Conservation (phyloP, 2,329 filamentous ascomycete genomes). For the Fusarium sp. region DNA sequence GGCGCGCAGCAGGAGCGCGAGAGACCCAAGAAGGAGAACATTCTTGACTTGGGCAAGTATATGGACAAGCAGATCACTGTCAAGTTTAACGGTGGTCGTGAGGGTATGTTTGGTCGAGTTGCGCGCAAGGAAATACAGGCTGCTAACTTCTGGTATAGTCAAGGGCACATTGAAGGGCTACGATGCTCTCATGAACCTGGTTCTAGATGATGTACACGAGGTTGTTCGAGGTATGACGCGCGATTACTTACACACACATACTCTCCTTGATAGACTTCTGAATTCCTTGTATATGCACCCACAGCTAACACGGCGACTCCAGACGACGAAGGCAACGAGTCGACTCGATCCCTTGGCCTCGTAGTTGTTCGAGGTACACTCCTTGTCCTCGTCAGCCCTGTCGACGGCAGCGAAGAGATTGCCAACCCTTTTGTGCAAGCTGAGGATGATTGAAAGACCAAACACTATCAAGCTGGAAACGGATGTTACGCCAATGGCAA, state of each 20-base stretch:
- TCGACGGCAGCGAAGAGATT: conserved; percentile 96
- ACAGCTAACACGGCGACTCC: conserved; percentile 11
- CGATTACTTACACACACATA: not conserved
- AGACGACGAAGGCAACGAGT: conserved; percentile 96
- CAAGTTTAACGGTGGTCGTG: conserved; percentile 95
- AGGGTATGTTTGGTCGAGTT: conserved; percentile 67
- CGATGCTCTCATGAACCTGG: conserved; percentile 97
- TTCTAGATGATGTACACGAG: conserved; percentile 94
- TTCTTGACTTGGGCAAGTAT: conserved; percentile 93
- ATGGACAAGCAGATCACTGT: conserved; percentile 96
- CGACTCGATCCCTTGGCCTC: conserved; percentile 82
- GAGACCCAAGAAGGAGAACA: conserved; percentile 97
- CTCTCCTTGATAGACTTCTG: not conserved
- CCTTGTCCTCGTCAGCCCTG: conserved; percentile 90
- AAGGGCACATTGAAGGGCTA: conserved; percentile 92
- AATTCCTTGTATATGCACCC: not conserved
- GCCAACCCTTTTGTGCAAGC: conserved; percentile 89
- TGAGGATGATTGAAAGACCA: conserved; percentile 68
- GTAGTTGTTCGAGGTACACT: conserved; percentile 93
- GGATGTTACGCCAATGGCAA: conserved; percentile 14
- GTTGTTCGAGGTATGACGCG: conserved; percentile 78
- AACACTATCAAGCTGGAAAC: conserved; percentile 15
- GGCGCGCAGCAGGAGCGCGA: conserved; percentile 66
- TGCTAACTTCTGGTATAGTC: conserved; percentile 64
- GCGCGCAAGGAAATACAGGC: not conserved